Evolutionary conservation across 345 rosid genomes (phyloP).

Genomic region (Rhizophora mangle): DNA sequence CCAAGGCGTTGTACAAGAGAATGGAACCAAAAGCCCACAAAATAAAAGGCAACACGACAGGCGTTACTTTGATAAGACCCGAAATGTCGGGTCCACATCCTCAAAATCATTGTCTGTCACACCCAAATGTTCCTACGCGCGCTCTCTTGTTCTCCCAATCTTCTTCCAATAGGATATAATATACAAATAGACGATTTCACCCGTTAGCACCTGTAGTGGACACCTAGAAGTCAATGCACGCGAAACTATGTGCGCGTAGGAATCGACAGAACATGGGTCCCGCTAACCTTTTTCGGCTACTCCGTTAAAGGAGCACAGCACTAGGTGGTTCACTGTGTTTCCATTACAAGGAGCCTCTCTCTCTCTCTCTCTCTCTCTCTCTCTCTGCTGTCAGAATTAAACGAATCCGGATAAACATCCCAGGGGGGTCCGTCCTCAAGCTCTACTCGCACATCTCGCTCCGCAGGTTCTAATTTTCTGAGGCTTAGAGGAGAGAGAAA

Average conservation of each 20-base stretch:
- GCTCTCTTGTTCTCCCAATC: too few species aligned
- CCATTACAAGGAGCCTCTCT: constrained; percentile 2
- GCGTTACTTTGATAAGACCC: too few species aligned
- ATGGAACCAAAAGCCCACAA: too few species aligned
- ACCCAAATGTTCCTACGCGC: too few species aligned
- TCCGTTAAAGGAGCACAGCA: constrained; percentile 18
- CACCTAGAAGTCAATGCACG: too few species aligned
- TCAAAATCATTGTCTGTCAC: too few species aligned
- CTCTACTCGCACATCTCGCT: background rate
- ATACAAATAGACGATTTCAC: too few species aligned
- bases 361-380: background rate
- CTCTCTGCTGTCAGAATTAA: constrained; percentile 29
- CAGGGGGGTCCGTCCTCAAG: background rate
- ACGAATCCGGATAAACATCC: constrained; percentile 3
- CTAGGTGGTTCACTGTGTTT: background rate
- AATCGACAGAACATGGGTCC: background rate
- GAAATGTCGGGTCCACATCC: too few species aligned
- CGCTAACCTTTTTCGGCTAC: constrained; percentile 1
- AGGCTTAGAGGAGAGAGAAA: constrained; percentile 3
- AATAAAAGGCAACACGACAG: too few species aligned
- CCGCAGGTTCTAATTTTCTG: background rate
- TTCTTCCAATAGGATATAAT: too few species aligned
- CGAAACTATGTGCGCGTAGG: background rate
- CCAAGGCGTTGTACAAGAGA: too few species aligned
- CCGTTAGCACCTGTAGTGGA: too few species aligned